phyloP scores from a whole-genome alignment of 306 rosid genomes.

The Medicago ruthenica region DNA sequence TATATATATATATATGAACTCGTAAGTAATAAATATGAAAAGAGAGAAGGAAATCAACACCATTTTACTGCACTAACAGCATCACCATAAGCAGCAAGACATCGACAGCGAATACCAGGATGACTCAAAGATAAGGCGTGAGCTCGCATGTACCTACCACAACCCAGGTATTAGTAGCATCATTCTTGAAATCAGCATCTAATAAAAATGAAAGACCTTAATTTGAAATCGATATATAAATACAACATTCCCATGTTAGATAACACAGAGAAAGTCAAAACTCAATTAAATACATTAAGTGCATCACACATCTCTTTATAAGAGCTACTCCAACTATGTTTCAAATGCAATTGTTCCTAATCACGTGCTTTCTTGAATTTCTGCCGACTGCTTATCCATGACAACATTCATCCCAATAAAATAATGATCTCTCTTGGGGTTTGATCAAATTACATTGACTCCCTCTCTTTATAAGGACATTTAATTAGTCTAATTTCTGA shows the following conservation, averaged over 20 bases:
- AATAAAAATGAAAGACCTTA: conserved; percentile 32
- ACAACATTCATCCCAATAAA: background rate
- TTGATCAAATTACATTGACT: background rate
- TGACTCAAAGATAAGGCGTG: conserved; percentile 95
- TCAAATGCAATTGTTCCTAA: background rate
- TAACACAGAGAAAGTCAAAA: conserved; percentile 25
- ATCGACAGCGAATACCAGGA: conserved; percentile 98
- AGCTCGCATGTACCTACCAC: conserved; percentile 91
- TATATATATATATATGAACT: conserved; percentile 28
- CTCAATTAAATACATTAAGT: conserved; percentile 21
- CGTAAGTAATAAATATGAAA: conserved; percentile 12
- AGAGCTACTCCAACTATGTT: conserved; percentile 21
- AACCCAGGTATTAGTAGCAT: conserved; percentile 41
- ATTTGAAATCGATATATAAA: conserved; percentile 32
- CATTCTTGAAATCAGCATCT: conserved; percentile 29
- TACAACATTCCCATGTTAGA: conserved; percentile 14
- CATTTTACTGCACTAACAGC: conserved; percentile 99
- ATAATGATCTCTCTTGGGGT: conserved; percentile 24
- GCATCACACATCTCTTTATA: conserved; percentile 11
- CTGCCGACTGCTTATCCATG: conserved; percentile 6
- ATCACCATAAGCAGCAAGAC: conserved; percentile 99
- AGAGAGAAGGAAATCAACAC: conserved; percentile 48
- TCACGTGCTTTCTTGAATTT: conserved; percentile 15
- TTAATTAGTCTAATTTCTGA: background rate
- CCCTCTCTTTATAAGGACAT: background rate